Percentiles rank a stretch among this genome's conserved stretches.
These are phyloP conservation scores for Trichoderma citrinoviride DNA, from an alignment of 2,329 filamentous ascomycete species.

Conservation along the genomic window DNA sequence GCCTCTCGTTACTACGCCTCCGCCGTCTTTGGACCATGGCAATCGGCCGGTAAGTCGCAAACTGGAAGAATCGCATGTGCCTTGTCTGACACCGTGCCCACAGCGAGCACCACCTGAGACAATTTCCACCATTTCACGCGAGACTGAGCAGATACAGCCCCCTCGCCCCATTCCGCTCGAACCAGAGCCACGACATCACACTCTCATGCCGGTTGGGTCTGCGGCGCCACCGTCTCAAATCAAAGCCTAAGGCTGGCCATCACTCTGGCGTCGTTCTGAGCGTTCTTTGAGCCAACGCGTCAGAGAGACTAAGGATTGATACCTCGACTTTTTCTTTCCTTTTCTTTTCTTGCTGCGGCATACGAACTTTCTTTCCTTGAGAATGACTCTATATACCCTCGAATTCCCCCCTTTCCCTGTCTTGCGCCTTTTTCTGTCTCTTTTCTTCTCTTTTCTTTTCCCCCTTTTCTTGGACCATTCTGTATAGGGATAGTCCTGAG, in stretches of 20 bases:
- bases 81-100: neutral
- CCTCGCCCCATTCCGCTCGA: slow-evolving; percentile 13
- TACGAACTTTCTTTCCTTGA: neutral
- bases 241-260: slow-evolving; percentile 4
- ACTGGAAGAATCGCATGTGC: neutral
- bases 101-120: neutral
- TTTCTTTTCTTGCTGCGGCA: neutral
- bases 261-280: neutral
- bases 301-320: neutral
- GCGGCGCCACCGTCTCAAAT: slow-evolving; percentile 10
- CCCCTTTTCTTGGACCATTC: neutral
- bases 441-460: neutral
- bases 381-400: slow-evolving; percentile 5
- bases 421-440: neutral
- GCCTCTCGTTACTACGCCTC: neutral
- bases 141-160: neutral
- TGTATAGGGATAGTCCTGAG: neutral
- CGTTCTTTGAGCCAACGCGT: neutral
- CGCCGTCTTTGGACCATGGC: neutral
- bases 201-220: slow-evolving; percentile 11
- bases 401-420: neutral
- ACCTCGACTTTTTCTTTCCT: neutral
- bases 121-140: neutral
- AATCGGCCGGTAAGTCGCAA: slow-evolving; percentile 12
- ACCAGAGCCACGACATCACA: slow-evolving; percentile 2